phyloP scores from a whole-genome alignment of 108 stramenopile species.

The Parmales sp. region DNA sequence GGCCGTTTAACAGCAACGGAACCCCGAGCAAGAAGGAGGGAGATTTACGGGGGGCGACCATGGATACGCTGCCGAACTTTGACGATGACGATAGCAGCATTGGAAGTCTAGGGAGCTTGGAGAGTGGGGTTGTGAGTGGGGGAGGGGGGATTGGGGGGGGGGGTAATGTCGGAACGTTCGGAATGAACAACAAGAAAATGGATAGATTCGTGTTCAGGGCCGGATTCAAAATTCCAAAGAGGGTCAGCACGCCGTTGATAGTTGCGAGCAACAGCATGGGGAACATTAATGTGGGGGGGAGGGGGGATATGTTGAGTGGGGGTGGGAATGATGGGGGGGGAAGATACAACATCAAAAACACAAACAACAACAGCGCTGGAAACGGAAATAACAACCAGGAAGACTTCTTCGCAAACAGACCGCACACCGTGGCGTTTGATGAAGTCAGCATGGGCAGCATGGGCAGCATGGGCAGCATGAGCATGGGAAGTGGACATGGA shows the following conservation, averaged over 20 bases:
- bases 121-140: neutral
- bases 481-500: neutral
- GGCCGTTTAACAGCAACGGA: conserved; percentile 5
- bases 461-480: neutral
- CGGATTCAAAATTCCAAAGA: conserved; percentile 1
- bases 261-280: neutral
- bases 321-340: too few species aligned
- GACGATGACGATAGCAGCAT: neutral
- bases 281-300: too few species aligned
- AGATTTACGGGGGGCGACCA: neutral
- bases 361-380: too few species aligned
- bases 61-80: neutral
- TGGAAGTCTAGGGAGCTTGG: neutral
- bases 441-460: neutral
- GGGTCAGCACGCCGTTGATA: neutral
- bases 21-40: neutral
- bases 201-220: conserved; percentile 5
- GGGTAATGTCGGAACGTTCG: neutral
- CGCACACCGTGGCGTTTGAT: too few species aligned
- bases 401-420: too few species aligned
- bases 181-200: neutral
- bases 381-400: neutral
- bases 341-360: too few species aligned
- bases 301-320: too few species aligned
- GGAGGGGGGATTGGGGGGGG: neutral